Evolutionary conservation across 2,329 filamentous ascomycete genomes (phyloP).

Genomic region (Phialocephala subalpina): DNA sequence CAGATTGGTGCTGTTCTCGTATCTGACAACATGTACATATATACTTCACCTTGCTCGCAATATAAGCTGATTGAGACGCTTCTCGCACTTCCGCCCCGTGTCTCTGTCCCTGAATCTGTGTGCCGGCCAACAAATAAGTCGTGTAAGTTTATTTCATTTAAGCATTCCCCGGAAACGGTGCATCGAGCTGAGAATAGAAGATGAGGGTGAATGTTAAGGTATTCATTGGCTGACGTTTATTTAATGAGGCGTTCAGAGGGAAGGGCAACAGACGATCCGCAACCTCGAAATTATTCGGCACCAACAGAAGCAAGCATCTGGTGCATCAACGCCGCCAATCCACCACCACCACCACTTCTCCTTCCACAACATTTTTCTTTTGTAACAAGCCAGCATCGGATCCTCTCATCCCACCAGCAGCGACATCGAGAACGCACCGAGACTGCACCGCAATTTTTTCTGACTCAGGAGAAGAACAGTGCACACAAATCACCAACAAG

Average conservation of each 20-base stretch:
- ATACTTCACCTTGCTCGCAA: background rate
- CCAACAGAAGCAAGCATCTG: slow-evolving; percentile 7
- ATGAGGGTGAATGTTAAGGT: background rate
- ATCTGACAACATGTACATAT: slow-evolving; percentile 5
- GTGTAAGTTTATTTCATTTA: slow-evolving; percentile 13
- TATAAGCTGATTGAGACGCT: background rate
- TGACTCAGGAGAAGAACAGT: background rate
- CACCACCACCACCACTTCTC: background rate
- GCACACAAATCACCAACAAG: slow-evolving; percentile 7
- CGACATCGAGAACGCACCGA: background rate
- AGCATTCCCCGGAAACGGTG: slow-evolving; percentile 12
- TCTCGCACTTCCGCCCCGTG: background rate
- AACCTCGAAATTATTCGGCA: slow-evolving; percentile 9
- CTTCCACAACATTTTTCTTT: background rate
- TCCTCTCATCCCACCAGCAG: background rate
- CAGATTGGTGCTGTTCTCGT: slow-evolving; percentile 1
- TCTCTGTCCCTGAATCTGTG: background rate
- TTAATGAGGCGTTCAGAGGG: background rate
- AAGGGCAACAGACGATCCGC: slow-evolving; percentile 5
- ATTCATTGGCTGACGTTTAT: slow-evolving; percentile 6
- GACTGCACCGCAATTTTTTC: background rate
- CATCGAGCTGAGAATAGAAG: slow-evolving; percentile 7
- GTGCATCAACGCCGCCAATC: background rate
- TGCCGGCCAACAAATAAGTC: background rate
- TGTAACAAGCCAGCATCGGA: background rate